Evolutionary conservation across 1,139 yeast genomes (phyloP).

Genomic region (Magnusiomyces sp.): DNA sequence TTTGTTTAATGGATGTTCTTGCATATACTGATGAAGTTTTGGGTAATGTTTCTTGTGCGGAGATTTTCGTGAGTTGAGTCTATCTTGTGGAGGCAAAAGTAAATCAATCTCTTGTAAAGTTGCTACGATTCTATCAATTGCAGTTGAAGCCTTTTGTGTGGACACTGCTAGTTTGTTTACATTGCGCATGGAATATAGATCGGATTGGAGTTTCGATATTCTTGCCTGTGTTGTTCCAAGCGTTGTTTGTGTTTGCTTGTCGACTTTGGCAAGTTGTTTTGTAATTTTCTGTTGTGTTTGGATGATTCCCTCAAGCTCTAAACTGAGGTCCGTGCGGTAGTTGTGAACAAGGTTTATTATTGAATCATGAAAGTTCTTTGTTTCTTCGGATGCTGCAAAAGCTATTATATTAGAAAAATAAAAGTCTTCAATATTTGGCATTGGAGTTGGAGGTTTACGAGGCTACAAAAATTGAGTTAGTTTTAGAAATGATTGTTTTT

Average conservation of each 20-base stretch:
- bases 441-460: conserved; percentile 3
- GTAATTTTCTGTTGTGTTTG: conserved; percentile 17
- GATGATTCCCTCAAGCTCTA: conserved; percentile 16
- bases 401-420: conserved; percentile 10
- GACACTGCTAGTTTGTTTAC: conserved; percentile 13
- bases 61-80: conserved; percentile 19
- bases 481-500: too few species aligned
- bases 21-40: conserved; percentile 21
- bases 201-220: conserved; percentile 12
- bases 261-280: conserved; percentile 18
- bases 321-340: conserved; percentile 17
- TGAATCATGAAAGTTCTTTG: conserved; percentile 13
- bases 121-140: conserved; percentile 16
- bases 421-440: conserved; percentile 19
- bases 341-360: conserved; percentile 12
- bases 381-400: conserved; percentile 9
- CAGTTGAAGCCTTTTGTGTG: conserved; percentile 17
- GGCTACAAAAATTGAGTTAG: not conserved
- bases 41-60: conserved; percentile 28
- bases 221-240: conserved; percentile 16
- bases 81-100: conserved; percentile 22
- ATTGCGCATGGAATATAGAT: conserved; percentile 10
- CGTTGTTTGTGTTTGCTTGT: conserved; percentile 17
- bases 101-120: conserved; percentile 21
- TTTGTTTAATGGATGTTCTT: conserved; percentile 2